Conservation (phyloP, 768 basidiomycete species). For the Galerina marginata region DNA sequence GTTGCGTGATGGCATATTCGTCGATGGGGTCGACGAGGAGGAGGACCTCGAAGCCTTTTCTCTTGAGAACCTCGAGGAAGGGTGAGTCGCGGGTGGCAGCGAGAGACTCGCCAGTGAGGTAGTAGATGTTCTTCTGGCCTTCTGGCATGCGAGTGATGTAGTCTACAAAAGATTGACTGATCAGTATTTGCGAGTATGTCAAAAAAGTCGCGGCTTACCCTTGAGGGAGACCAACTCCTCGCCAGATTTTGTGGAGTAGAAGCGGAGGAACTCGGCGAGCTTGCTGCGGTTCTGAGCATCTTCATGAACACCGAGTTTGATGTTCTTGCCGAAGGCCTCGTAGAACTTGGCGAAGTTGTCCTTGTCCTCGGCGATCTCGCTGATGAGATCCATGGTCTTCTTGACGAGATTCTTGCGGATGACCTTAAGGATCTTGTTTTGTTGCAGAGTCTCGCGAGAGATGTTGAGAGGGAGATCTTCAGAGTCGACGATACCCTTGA, state of each 20-base stretch:
- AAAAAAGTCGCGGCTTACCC: slow-evolving; percentile 49
- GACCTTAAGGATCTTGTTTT: slow-evolving; percentile 99
- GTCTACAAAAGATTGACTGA: slow-evolving; percentile 52
- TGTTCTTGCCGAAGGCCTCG: slow-evolving; percentile 98
- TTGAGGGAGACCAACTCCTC: slow-evolving; percentile 95
- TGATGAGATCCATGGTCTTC: slow-evolving; percentile 94
- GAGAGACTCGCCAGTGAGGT: slow-evolving; percentile 98
- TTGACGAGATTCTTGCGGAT: slow-evolving; percentile 99
- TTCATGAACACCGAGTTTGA: slow-evolving; percentile 99
- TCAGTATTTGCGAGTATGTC: neutral
- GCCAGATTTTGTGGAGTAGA: slow-evolving; percentile 92
- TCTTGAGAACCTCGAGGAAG: slow-evolving; percentile 99
- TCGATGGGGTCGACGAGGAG: slow-evolving; percentile 99
- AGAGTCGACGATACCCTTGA: slow-evolving; percentile 99
- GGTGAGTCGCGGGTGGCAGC: slow-evolving; percentile 91
- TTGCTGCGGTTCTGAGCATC: slow-evolving; percentile 99
- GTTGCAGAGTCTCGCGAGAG: slow-evolving; percentile 99
- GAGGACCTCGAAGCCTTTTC: slow-evolving; percentile 98
- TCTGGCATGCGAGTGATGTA: slow-evolving; percentile 99
- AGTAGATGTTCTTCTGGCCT: slow-evolving; percentile 98
- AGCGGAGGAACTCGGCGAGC: slow-evolving; percentile 98
- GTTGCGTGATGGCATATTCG: slow-evolving; percentile 97
- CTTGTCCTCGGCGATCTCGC: slow-evolving; percentile 99
- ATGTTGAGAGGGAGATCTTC: slow-evolving; percentile 99
- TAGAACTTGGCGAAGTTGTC: slow-evolving; percentile 98